Evolutionary conservation across 495 filamentous ascomycete species (phyloP).

Genomic region (Daldinia caldariorum): DNA sequence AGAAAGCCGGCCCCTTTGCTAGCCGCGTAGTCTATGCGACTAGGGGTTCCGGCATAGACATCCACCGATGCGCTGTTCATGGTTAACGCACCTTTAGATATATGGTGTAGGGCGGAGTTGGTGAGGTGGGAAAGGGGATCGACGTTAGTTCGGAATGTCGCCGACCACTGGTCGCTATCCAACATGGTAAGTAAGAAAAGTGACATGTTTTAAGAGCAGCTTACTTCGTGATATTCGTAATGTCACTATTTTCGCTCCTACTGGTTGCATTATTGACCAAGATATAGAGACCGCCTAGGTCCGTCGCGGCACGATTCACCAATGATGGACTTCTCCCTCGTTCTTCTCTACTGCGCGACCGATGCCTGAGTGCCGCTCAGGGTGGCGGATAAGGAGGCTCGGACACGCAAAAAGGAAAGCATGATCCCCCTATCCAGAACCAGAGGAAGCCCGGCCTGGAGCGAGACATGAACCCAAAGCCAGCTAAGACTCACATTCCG

Average conservation of each 20-base stretch:
- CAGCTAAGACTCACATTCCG: conserved; percentile 10
- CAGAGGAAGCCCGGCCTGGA: conserved; percentile 1
- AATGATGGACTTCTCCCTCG: conserved; percentile 1
- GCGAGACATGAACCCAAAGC: conserved; percentile 9
- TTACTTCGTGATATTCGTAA: conserved; percentile 55
- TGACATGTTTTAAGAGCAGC: not conserved
- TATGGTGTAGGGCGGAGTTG: conserved; percentile 67
- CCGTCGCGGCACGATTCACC: not conserved
- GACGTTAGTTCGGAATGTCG: conserved; percentile 66
- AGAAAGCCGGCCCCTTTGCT: conserved; percentile 68
- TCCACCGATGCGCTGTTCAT: conserved; percentile 69
- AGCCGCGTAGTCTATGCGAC: conserved; percentile 68
- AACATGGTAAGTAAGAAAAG: conserved; percentile 30
- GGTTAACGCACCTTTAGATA: conserved; percentile 66
- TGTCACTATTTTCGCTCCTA: conserved; percentile 62
- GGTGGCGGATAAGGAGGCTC: not conserved
- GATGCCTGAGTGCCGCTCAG: conserved; percentile 53
- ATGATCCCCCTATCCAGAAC: conserved; percentile 9
- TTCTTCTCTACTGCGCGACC: conserved; percentile 61
- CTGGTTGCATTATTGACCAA: conserved; percentile 72
- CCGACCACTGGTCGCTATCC: conserved; percentile 18
- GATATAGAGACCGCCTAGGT: conserved; percentile 46
- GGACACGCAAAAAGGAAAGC: not conserved
- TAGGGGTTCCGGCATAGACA: conserved; percentile 62
- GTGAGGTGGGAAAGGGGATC: conserved; percentile 70